Evolutionary conservation across 176 grass and related monocot species (phyloP).

Genomic region (Phyllostachys edulis): DNA sequence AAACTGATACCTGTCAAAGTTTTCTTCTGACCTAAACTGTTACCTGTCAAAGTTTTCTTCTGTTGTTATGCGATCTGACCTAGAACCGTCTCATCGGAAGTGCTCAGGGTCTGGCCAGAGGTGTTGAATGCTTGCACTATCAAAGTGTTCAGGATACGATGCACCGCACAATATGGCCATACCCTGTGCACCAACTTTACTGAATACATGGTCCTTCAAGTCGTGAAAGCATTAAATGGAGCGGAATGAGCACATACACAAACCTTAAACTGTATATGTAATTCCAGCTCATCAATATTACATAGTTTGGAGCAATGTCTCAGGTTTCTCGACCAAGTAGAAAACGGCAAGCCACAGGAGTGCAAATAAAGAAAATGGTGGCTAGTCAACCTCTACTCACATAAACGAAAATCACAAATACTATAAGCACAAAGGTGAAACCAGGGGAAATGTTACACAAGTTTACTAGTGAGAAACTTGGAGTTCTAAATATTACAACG

Average conservation of each 20-base stretch:
- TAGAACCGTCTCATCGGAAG: background rate
- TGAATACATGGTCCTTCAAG: background rate
- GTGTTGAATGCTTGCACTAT: background rate
- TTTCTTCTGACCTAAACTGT: background rate
- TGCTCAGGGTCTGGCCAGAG: background rate
- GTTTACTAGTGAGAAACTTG: background rate
- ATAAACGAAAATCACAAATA: background rate
- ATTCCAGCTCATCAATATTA: background rate
- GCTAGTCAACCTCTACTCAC: slow-evolving; percentile 5
- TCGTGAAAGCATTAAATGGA: background rate
- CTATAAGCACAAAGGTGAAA: background rate
- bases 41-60: background rate
- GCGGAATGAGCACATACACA: background rate
- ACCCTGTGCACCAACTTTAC: background rate
- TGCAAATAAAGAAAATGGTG: background rate
- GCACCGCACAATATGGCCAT: background rate
- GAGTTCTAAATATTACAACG: background rate
- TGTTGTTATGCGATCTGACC: background rate
- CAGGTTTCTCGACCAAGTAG: background rate
- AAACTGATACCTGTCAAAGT: background rate
- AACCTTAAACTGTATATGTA: background rate
- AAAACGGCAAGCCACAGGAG: background rate
- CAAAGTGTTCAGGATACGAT: background rate
- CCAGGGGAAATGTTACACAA: background rate
- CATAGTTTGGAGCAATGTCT: background rate